Conservation (phyloP, 495 filamentous ascomycete species). For the Aspergillus coremiiformis region DNA sequence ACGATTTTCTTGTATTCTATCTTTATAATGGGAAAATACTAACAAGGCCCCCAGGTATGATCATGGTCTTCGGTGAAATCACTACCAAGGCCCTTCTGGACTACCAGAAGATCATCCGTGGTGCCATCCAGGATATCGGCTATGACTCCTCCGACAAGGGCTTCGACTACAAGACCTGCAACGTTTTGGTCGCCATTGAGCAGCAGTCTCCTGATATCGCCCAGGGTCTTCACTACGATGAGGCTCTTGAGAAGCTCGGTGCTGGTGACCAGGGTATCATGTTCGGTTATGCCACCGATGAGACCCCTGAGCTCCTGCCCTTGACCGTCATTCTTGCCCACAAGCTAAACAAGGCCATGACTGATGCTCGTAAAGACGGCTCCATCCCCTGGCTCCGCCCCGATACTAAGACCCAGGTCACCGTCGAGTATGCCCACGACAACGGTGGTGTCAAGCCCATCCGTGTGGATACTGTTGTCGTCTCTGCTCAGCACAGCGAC, state of each 20-base stretch:
- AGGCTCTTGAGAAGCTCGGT: slow-evolving; percentile 94
- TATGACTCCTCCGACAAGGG: slow-evolving; percentile 96
- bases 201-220: slow-evolving; percentile 98
- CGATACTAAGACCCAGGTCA: slow-evolving; percentile 99
- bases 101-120: slow-evolving; percentile 96
- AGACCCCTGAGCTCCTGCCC: slow-evolving; percentile 95
- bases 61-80: slow-evolving; percentile 99
- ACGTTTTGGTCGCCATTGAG: slow-evolving; percentile 97
- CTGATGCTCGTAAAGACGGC: slow-evolving; percentile 75
- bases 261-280: slow-evolving; percentile 99
- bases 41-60: slow-evolving; percentile 55
- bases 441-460: slow-evolving; percentile 86
- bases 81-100: slow-evolving; percentile 91
- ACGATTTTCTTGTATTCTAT: not conserved
- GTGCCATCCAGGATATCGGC: slow-evolving; percentile 94
- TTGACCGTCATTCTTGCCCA: slow-evolving; percentile 89
- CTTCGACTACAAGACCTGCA: slow-evolving; percentile 99
- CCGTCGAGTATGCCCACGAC: slow-evolving; percentile 96
- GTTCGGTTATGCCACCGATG: slow-evolving; percentile 99
- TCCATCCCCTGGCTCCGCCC: slow-evolving; percentile 89
- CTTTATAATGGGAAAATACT: slow-evolving; percentile 1
- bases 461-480: slow-evolving; percentile 92
- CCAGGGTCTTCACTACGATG: slow-evolving; percentile 93
- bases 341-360: slow-evolving; percentile 93
- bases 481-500: slow-evolving; percentile 87